A percentile compares a stretch with the other conserved stretches of the same genome.
phyloP scores from a whole-genome alignment of 177 flowering plant species.

The Telopea speciosissima region DNA sequence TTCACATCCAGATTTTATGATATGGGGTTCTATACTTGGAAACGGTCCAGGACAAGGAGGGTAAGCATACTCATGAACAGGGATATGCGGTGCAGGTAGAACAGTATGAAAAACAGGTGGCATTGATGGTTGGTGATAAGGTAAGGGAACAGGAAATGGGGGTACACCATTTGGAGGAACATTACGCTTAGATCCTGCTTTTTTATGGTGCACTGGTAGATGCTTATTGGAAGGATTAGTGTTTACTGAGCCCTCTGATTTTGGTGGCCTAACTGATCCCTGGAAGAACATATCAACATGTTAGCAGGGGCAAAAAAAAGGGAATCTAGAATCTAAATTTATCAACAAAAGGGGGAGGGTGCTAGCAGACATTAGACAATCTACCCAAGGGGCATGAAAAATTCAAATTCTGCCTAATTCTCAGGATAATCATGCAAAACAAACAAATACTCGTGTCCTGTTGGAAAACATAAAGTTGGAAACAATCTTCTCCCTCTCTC shows the following conservation, averaged over 20 bases:
- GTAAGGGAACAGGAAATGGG: conserved; percentile 42
- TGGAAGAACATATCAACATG: conserved; percentile 16
- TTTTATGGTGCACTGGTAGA: conserved; percentile 43
- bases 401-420: too few relatives aligned
- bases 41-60: conserved; percentile 45
- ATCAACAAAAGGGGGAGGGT: too few relatives aligned
- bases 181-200: conserved; percentile 47
- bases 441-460: too few relatives aligned
- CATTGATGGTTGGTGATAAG: conserved; percentile 43
- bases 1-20: conserved; percentile 40
- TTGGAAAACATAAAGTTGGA: too few relatives aligned
- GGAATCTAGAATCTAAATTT: not conserved
- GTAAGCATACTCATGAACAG: conserved; percentile 51
- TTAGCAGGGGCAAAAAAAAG: not conserved
- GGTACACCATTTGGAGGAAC: conserved; percentile 39
- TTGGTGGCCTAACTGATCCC: conserved; percentile 49
- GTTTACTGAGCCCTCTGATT: conserved; percentile 42
- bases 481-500: too few relatives aligned
- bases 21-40: conserved; percentile 39
- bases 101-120: conserved; percentile 44
- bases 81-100: conserved; percentile 50
- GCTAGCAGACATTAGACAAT: too few relatives aligned
- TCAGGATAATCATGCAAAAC: too few relatives aligned
- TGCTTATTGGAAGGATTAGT: conserved; percentile 36
- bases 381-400: too few relatives aligned